Percentiles rank a stretch among this genome's conserved stretches.
Conservation (phyloP, 225 moss, liverwort and hornwort genomes). For the Ulota crispa region DNA sequence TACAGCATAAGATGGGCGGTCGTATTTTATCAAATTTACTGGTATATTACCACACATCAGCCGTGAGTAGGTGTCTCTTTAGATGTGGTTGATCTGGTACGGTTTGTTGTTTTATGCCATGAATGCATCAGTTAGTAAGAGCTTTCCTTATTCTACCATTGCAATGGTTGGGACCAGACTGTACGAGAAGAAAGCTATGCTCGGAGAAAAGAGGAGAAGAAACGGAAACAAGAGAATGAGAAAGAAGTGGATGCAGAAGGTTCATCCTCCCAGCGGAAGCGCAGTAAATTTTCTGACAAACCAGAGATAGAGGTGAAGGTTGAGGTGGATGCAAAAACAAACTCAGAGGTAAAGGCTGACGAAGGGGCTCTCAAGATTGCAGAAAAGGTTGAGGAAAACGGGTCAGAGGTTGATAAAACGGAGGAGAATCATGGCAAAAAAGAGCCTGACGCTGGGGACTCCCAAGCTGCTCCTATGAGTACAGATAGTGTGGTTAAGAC, state of each 20-base stretch:
- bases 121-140: neutral
- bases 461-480: constrained; percentile 28
- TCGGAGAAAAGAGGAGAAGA: constrained; percentile 75
- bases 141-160: constrained; percentile 4
- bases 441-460: constrained; percentile 36
- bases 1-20: constrained; percentile 83
- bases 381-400: constrained; percentile 57
- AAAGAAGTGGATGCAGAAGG: constrained; percentile 81
- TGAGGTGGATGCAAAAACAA: constrained; percentile 46
- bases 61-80: neutral
- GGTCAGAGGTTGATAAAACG: constrained; percentile 40
- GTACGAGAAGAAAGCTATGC: constrained; percentile 62
- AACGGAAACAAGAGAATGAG: constrained; percentile 70
- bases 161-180: constrained; percentile 41
- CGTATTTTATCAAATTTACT: constrained; percentile 73
- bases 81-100: neutral
- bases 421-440: constrained; percentile 43
- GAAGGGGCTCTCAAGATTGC: constrained; percentile 37
- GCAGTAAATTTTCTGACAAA: constrained; percentile 89
- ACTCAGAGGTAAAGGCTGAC: constrained; percentile 38
- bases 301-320: constrained; percentile 70
- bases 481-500: constrained; percentile 45
- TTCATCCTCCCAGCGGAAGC: constrained; percentile 81
- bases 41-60: constrained; percentile 42
- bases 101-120: neutral